These are phyloP conservation scores for Ceriops tagal DNA, from an alignment of 345 rosid species.

Conservation along the genomic window DNA sequence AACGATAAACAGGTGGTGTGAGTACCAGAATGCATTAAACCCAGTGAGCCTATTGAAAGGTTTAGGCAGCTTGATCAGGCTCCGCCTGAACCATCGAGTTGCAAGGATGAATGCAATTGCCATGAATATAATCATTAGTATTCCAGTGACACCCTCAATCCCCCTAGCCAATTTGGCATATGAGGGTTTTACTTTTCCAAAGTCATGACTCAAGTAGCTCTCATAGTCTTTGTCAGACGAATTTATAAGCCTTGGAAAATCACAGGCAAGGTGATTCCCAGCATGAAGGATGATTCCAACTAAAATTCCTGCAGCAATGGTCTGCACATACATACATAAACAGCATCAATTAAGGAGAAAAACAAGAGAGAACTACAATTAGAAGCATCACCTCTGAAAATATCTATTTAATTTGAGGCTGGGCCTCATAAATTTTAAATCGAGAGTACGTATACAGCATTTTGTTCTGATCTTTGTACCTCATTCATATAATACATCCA, in stretches of 20 bases:
- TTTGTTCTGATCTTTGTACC: too few relatives aligned
- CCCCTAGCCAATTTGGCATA: constrained; percentile 64
- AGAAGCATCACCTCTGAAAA: neutral
- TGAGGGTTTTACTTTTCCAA: constrained; percentile 57
- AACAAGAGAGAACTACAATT: neutral
- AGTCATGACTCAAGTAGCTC: constrained; percentile 34
- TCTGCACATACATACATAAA: constrained; percentile 35
- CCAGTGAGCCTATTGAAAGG: constrained; percentile 93
- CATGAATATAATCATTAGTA: constrained; percentile 75
- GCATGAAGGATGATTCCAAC: constrained; percentile 72
- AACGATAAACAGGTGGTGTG: constrained; percentile 74
- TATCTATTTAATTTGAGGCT: too few relatives aligned
- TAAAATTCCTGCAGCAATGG: constrained; percentile 90
- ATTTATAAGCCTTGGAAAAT: constrained; percentile 67
- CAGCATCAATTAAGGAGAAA: neutral
- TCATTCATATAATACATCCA: too few relatives aligned
- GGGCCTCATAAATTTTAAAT: too few relatives aligned
- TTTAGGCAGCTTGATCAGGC: constrained; percentile 68
- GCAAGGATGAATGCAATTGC: constrained; percentile 77
- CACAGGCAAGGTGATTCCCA: constrained; percentile 83
- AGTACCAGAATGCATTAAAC: constrained; percentile 96
- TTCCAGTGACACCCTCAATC: constrained; percentile 72
- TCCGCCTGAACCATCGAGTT: constrained; percentile 72
- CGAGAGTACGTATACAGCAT: too few relatives aligned
- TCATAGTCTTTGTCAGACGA: constrained; percentile 31